phyloP scores from a whole-genome alignment of 2,329 filamentous ascomycete genomes.

The Fusarium kyushuense region DNA sequence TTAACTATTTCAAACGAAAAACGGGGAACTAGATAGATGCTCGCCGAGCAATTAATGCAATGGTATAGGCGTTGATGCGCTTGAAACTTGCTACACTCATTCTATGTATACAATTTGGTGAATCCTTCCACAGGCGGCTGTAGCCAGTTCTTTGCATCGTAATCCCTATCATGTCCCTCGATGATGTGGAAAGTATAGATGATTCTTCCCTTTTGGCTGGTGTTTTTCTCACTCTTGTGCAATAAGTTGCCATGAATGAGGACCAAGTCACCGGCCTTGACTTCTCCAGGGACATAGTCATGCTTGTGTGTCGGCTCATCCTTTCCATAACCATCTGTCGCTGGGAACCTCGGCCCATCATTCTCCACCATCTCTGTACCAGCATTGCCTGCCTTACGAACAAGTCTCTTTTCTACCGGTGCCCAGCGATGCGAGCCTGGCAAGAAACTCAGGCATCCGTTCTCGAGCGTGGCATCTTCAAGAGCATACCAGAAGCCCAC shows the following conservation, averaged over 20 bases:
- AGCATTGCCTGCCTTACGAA: conserved; percentile 66
- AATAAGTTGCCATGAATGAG: conserved; percentile 95
- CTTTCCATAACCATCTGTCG: conserved; percentile 61
- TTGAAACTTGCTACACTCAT: background rate
- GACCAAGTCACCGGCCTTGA: conserved; percentile 90
- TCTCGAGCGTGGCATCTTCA: conserved; percentile 87
- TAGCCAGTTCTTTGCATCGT: conserved; percentile 93
- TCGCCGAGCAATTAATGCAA: conserved; percentile 13
- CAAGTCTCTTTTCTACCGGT: conserved; percentile 78
- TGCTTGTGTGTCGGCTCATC: conserved; percentile 55
- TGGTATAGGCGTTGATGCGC: background rate
- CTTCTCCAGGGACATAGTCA: conserved; percentile 81
- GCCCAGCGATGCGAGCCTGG: conserved; percentile 83
- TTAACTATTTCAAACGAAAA: conserved; percentile 20
- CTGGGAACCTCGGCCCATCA: conserved; percentile 72
- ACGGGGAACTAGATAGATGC: conserved; percentile 17
- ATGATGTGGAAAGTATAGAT: conserved; percentile 99
- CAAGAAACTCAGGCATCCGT: conserved; percentile 90
- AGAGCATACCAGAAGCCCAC: conserved; percentile 98
- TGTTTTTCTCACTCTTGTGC: conserved; percentile 96
- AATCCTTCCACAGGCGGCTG: conserved; percentile 87
- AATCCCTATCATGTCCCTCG: conserved; percentile 78
- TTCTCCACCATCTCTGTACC: conserved; percentile 81
- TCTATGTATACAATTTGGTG: conserved; percentile 69
- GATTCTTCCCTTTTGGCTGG: conserved; percentile 85